Evolutionary conservation across 176 grass and related monocot species (phyloP).

Genomic region (Carex pumila): DNA sequence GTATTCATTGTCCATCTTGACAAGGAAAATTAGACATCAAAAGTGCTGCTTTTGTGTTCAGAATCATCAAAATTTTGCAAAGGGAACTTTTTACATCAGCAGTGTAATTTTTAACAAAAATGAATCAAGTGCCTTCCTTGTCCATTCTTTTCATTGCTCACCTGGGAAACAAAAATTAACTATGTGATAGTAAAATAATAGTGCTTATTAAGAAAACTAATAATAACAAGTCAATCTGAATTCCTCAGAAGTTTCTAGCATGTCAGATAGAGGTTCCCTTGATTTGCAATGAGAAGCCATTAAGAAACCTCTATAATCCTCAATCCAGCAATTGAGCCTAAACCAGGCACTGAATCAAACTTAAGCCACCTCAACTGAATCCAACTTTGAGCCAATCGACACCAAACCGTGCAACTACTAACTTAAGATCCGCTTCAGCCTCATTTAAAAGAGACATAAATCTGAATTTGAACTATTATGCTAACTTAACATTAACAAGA

Average conservation of each 20-base stretch:
- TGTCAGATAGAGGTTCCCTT: background rate
- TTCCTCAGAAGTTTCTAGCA: background rate
- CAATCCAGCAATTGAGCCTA: background rate
- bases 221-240: background rate
- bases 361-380: background rate
- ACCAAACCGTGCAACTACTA: background rate
- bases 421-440: background rate
- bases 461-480: background rate
- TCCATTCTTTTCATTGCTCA: background rate
- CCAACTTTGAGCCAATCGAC: background rate
- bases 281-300: background rate
- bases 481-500: background rate
- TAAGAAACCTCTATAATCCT: background rate
- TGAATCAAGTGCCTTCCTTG: background rate
- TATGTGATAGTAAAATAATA: background rate
- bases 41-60: background rate
- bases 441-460: background rate
- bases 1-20: background rate
- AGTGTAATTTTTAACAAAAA: background rate
- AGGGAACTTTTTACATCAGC: background rate
- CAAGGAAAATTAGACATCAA: background rate
- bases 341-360: background rate
- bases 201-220: background rate
- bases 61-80: background rate
- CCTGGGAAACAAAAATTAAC: background rate